Conservation (phyloP, 2,329 filamentous ascomycete species). For the Diaporthe vexans region DNA sequence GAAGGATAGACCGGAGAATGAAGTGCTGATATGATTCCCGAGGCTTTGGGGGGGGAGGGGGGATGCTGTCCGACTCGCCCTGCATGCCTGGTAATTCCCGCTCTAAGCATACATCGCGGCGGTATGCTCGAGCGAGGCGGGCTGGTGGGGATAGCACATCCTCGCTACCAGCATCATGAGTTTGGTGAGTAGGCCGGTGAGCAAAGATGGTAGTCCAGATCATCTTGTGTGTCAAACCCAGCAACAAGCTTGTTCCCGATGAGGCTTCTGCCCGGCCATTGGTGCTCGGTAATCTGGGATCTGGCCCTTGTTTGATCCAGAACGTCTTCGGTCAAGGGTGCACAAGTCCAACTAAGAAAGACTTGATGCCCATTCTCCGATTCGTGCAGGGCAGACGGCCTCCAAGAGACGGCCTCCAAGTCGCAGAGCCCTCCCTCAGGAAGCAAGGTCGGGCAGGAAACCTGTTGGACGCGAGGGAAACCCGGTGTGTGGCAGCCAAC, state of each 20-base stretch:
- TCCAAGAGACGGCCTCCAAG: background rate
- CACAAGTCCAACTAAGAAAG: background rate
- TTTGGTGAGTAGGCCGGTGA: background rate
- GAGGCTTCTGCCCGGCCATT: background rate
- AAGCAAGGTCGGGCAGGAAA: constrained; percentile 18
- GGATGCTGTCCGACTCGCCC: background rate
- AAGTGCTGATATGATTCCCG: constrained; percentile 11
- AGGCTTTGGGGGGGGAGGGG: no score
- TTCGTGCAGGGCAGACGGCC: background rate
- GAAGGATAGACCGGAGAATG: background rate
- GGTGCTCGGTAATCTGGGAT: constrained; percentile 24
- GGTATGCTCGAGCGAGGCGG: background rate
- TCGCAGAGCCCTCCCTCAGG: background rate
- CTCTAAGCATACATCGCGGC: background rate
- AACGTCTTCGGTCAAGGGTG: background rate
- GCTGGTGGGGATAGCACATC: background rate
- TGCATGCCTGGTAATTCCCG: constrained; percentile 24
- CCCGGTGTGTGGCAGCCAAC: constrained; percentile 13
- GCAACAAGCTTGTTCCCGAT: background rate
- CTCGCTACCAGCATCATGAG: background rate
- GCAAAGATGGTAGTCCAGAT: constrained; percentile 8
- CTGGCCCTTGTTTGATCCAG: constrained; percentile 24
- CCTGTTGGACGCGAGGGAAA: constrained; percentile 22
- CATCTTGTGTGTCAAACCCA: background rate
- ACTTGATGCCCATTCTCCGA: background rate